These are phyloP conservation scores for Backusella morwellensis DNA, from an alignment of 192 early-diverging fungal species.

Conservation along the genomic window DNA sequence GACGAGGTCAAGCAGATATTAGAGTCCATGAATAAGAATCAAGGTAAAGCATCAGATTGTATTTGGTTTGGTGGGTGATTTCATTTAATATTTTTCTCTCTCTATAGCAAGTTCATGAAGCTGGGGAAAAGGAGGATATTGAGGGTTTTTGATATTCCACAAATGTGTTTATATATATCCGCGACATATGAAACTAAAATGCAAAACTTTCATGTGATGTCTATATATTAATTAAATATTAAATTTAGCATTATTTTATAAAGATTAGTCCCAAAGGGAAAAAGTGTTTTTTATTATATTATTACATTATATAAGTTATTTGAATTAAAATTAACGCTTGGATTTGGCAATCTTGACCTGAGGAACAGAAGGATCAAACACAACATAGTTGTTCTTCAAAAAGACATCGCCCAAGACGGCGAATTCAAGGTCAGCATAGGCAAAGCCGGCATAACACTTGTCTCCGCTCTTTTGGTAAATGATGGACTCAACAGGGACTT, in stretches of 20 bases:
- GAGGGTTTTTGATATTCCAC: no score
- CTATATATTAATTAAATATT: no score
- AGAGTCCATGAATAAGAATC: not conserved
- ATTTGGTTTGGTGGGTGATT: no score
- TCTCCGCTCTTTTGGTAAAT: conserved; percentile 25
- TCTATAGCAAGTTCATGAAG: no score
- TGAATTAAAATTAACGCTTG: not conserved
- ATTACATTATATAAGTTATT: no score
- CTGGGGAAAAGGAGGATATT: no score
- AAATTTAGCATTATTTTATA: no score
- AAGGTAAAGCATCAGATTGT: not conserved
- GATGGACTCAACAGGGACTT: conserved; percentile 39
- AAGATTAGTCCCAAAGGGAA: no score
- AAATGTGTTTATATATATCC: no score
- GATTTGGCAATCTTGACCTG: conserved; percentile 56
- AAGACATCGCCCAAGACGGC: conserved; percentile 67
- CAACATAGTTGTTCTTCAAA: conserved; percentile 64
- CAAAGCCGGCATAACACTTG: conserved; percentile 29
- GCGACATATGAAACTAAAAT: no score
- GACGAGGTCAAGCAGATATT: conserved; percentile 6
- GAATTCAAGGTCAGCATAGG: conserved; percentile 31
- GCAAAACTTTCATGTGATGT: no score
- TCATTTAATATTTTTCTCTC: no score
- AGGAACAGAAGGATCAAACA: conserved; percentile 58
- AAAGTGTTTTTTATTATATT: not conserved